Conservation (phyloP, 257 asterid genomes). For the Nyctanthes arbortristis region DNA sequence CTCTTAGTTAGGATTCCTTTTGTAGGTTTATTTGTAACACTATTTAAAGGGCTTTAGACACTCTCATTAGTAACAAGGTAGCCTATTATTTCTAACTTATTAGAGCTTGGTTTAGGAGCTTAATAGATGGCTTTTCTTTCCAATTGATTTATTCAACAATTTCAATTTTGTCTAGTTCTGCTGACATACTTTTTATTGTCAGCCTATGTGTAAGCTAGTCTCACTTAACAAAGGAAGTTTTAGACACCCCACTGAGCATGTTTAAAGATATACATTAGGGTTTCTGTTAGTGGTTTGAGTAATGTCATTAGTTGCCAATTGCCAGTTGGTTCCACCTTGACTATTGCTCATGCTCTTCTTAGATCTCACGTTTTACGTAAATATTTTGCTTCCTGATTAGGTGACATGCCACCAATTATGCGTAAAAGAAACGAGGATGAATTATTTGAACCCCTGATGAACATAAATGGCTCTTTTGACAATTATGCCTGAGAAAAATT, state of each 20-base stretch:
- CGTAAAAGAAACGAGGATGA: constrained; percentile 2
- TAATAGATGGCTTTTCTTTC: neutral
- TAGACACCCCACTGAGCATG: constrained; percentile 10
- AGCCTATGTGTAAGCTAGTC: neutral
- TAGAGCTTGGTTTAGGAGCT: neutral
- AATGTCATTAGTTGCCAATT: constrained; percentile 16
- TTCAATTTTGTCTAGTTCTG: neutral
- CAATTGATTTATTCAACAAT: neutral
- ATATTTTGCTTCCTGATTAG: neutral
- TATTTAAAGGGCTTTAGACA: no score
- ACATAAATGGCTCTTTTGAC: constrained; percentile 1
- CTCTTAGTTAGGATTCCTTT: no score
- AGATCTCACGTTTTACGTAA: neutral
- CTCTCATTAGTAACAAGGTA: no score
- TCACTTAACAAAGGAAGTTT: constrained; percentile 13
- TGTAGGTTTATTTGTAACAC: no score
- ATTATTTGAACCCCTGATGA: neutral
- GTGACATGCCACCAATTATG: neutral
- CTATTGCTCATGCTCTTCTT: neutral
- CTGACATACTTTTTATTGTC: constrained; percentile 5
- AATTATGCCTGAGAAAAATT: constrained; percentile 8
- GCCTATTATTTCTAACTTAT: no score
- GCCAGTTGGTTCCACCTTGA: constrained; percentile 15
- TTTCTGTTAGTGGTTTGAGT: constrained; percentile 12
- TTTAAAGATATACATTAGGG: neutral